Conservation (phyloP, 345 rosid species). For the Angophora floribunda region DNA sequence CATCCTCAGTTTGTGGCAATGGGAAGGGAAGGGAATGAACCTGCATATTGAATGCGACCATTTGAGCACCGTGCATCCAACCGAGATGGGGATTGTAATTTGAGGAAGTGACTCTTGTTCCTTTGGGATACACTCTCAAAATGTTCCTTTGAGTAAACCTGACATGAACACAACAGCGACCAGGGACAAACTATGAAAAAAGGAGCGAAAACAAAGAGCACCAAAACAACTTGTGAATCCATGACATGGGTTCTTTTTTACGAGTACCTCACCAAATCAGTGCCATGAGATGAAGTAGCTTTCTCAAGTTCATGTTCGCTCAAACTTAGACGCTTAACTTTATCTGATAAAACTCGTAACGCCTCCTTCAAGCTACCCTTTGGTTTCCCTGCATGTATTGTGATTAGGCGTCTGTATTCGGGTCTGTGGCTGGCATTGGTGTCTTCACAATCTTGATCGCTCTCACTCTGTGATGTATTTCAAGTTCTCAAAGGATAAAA, state of each 20-base stretch:
- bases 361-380: slow-evolving; percentile 37
- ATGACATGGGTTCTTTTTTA: background rate
- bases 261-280: slow-evolving; percentile 48
- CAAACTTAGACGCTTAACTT: slow-evolving; percentile 70
- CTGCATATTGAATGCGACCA: slow-evolving; percentile 98
- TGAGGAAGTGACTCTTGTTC: slow-evolving; percentile 76
- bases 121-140: slow-evolving; percentile 83
- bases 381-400: slow-evolving; percentile 67
- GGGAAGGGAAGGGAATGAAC: slow-evolving; percentile 7
- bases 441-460: slow-evolving; percentile 30
- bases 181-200: background rate
- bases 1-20: background rate
- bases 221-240: background rate
- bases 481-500: background rate
- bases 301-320: slow-evolving; percentile 62
- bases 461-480: slow-evolving; percentile 11
- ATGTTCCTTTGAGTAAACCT: slow-evolving; percentile 78
- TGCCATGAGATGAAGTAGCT: slow-evolving; percentile 38
- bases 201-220: background rate
- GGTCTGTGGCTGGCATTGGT: slow-evolving; percentile 1
- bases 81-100: slow-evolving; percentile 81
- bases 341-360: slow-evolving; percentile 24
- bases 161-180: background rate
- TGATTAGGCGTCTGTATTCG: slow-evolving; percentile 46
- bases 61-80: slow-evolving; percentile 99